Base-by-base conservation (phyloP, 2,329 filamentous ascomycete genomes). In the Nannizzia gypsea region DNA sequence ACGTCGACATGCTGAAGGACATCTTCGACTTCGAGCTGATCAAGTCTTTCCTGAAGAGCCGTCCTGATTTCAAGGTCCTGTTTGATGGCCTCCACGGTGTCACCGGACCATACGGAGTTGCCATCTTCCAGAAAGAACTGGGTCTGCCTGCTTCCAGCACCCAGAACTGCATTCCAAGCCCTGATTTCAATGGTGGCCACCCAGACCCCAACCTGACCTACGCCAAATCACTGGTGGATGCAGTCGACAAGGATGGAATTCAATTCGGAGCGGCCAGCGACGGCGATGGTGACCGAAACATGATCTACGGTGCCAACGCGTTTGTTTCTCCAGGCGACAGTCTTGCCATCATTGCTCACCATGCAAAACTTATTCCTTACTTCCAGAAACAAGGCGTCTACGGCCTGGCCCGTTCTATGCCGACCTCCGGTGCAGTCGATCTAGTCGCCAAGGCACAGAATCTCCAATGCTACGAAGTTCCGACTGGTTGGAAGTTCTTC, bases 401-500 rank as follows among this genome's bases (percentile, higher is more conserved):
- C 71, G 93, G 93, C 62, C 84, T 99, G 60, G 93, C 93, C 55
- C 89, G 93, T 66, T 95, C 89, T 73, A 99, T 99, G 93, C 93
- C 93, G 60, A 99, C 93, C 4, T 95, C 90, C 11, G 90, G 90
- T 46, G 93, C 93, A 22, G 89, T 99, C 58, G 93, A 99, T 73
- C 85, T 95, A 15, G 93, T 99, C 44, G 93, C 93, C 67, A 89
- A 96, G 82, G 90, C 90, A 70, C 92, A 96, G 78, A 88, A 88
- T 38, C 82, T 99, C 46, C 80, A 89, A 77, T 87, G 84, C 77
- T 99, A 99, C 77, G 93, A 99, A 77, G 93, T 99, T 0, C 93
- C 93, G 40, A 99, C 93, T 0, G 93, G 93, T 69, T 99, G 93
- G 93, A 96, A 96, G 77, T 96, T 96, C 82, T 96, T 96, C 85